These are phyloP conservation scores for Crithidia bombi DNA, from an alignment of 208 protist genomes.

Conservation along the genomic window DNA sequence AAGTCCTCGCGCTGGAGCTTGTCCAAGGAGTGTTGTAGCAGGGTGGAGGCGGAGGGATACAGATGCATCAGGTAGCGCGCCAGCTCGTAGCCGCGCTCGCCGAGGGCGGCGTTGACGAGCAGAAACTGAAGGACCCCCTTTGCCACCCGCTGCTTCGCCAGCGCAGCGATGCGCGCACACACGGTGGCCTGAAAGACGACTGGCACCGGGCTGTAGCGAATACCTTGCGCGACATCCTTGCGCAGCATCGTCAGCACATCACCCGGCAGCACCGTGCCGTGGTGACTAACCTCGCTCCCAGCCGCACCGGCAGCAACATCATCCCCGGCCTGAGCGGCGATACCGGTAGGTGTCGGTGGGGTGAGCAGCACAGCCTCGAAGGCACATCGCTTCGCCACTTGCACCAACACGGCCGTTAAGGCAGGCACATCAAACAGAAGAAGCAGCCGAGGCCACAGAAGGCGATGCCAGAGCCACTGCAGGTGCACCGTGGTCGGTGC, in stretches of 20 bases:
- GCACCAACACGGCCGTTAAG: constrained; percentile 57
- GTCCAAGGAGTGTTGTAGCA: constrained; percentile 73
- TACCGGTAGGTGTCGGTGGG: background rate
- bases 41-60: constrained; percentile 49
- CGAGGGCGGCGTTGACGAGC: constrained; percentile 58
- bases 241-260: constrained; percentile 58
- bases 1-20: constrained; percentile 72
- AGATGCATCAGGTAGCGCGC: constrained; percentile 79
- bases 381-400: constrained; percentile 77
- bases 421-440: constrained; percentile 45
- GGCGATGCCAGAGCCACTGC: constrained; percentile 60
- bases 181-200: constrained; percentile 56
- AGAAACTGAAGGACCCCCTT: constrained; percentile 75
- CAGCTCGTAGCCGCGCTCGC: constrained; percentile 67
- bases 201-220: constrained; percentile 63
- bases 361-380: constrained; percentile 40
- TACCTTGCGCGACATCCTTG: constrained; percentile 50
- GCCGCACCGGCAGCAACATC: background rate
- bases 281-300: constrained; percentile 29
- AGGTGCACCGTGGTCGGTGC: constrained; percentile 73
- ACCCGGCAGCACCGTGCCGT: constrained; percentile 46
- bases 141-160: constrained; percentile 36
- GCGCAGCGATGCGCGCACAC: constrained; percentile 42
- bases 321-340: background rate
- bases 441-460: constrained; percentile 51